A percentile compares a stretch with the other conserved stretches of the same genome.
These are phyloP conservation scores for Boletus rex-veris DNA, from an alignment of 768 basidiomycete genomes.

Conservation along the genomic window DNA sequence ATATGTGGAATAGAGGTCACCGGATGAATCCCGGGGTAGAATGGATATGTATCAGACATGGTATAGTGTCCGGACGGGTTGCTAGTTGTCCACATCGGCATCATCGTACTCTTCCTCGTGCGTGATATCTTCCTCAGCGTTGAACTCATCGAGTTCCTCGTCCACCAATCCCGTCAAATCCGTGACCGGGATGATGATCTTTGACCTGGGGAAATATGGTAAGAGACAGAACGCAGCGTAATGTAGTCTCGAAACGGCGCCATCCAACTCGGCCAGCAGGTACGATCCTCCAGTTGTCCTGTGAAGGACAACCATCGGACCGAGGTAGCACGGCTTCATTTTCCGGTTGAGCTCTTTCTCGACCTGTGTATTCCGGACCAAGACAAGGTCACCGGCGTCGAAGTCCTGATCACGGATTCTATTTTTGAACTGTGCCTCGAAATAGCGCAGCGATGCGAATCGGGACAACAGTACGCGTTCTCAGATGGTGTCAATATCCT, in stretches of 20 bases:
- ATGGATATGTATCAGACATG: too few relatives aligned
- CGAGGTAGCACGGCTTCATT: background rate
- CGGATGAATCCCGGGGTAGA: too few relatives aligned
- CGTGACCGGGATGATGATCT: background rate
- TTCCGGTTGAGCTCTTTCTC: background rate
- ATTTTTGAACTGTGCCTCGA: background rate
- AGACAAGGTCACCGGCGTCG: background rate
- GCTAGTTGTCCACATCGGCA: too few relatives aligned
- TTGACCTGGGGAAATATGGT: background rate
- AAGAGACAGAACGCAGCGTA: background rate
- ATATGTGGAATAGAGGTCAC: too few relatives aligned
- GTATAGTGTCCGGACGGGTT: too few relatives aligned
- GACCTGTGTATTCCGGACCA: background rate
- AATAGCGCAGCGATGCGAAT: background rate
- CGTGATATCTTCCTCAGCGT: background rate
- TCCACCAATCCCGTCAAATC: background rate
- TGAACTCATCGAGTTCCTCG: background rate
- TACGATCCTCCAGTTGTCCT: background rate
- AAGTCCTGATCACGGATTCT: accelerated
- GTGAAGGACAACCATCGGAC: background rate
- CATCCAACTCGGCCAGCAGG: background rate
- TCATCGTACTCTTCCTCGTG: background rate
- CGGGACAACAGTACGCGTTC: background rate
- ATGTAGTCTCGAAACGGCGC: background rate
- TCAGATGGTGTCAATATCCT: background rate